Evolutionary conservation across 2,329 filamentous ascomycete genomes (phyloP), one percentile per base, ranked within the genome.

Genomic region (Niveomyces coronatus): DNA sequence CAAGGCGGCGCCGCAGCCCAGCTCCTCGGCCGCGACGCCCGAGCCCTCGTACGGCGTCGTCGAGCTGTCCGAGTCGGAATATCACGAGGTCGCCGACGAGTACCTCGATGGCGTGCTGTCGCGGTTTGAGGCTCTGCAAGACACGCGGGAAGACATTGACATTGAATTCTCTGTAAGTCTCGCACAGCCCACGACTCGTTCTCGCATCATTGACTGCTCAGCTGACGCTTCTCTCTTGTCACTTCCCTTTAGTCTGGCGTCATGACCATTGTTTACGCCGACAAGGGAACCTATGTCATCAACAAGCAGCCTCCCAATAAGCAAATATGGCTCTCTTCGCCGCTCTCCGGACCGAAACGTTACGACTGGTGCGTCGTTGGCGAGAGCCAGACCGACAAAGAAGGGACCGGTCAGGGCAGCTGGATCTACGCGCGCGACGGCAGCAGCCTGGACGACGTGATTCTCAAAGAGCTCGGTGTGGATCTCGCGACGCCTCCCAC

Each of bases 301-400:
- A 98, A 98, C 74, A 98, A 98, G 63, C 91, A 98, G 61, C 91
- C 91, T 0, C 87, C 89, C 15, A 96, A 95, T 70, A 91, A 87
- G 68, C 91, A 83, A 57, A 94, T 98, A 55, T 98, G 91, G 91
- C 76, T 96, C 31, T 91, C 85, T 26, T 94, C 86, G 30, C 91
- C 91, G 4, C 68, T 86, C 38, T 88, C 85, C 5, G 91, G 91
- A 0, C 91, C 91, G 11, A 95, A 95, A 64, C 80, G 89, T 42
- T 98, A 82, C 65, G 88, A 96, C 60, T 98, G 85, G 74, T 82
- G 94, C 39, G 58, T 88, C 35, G 50, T 67, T 32, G 77, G 79
- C 42, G 85, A 91, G 50, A 69, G 74, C 22, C 82, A 87, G 51
- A 42, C 43, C 18, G 73, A 86, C 55, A 93, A 93, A 64, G 82